Base-by-base conservation (phyloP, 1,139 yeast species). In the Saccharomycopsis phalli region DNA sequence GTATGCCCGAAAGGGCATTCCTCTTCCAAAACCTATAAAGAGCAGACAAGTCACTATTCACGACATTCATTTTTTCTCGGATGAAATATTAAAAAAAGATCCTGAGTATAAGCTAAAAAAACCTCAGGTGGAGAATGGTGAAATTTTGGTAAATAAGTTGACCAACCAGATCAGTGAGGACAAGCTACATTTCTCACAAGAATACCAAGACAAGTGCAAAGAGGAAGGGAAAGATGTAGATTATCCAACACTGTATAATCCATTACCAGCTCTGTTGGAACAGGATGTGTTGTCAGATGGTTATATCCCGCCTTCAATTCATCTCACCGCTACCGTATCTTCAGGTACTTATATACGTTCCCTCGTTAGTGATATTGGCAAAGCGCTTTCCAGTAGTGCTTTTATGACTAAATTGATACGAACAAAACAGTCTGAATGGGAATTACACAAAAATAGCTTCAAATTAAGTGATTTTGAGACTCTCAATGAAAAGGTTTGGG, bases 301-400 rank as follows among this genome's bases (percentile, higher is more conserved):
- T 13, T 65, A 64, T 46, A 60, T 64, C 42, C 73, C 75, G 2
- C 95, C 95, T 1, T 51, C 81, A 43, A 53, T 87, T 29, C 91
- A 81, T 52, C 72, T 91, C 50, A 70, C 71, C 10, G 74, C 94
- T 10, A 73, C 75, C 35, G 98, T 91, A 1, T 82, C 95, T 1
- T 86, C 97, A 0, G 99, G 99, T 1, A 91, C 98, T 0, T 93
- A 93, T 53, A 88, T 93, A 38, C 71, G 98, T 50, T 82, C 96
- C 13, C 64, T 93, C 44, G 69, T 91, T 36, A 86, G 94, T 59
- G 98, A 93, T 54, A 69, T 84, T 37, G 97, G 95, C 1, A 71
- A 83, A 47, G 81, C 91, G 0, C 62, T 88, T 55, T 80, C 80
- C 14, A 75, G 88, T 0, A 76, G 87, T 14, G 87, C 95, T 0